Conservation (phyloP, 306 rosid species). For the Pyrus betulifolia region DNA sequence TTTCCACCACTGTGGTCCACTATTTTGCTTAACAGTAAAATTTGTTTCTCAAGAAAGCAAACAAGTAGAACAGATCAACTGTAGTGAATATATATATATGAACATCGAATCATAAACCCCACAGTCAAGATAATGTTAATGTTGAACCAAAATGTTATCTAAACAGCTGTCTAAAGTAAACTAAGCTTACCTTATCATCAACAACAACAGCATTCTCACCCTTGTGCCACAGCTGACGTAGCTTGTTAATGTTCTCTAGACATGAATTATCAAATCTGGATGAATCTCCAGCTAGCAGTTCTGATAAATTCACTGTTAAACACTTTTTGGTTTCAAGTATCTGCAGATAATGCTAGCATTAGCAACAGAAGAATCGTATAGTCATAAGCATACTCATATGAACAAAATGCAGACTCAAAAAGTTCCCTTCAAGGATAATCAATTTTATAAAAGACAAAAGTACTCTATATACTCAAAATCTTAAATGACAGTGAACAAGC, state of each 20-base stretch:
- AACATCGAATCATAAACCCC: background rate
- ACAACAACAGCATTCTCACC: constrained; percentile 47
- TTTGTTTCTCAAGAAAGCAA: background rate
- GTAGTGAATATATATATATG: background rate
- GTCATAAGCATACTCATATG: background rate
- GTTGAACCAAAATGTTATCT: background rate
- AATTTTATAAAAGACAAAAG: background rate
- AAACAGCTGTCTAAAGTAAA: background rate
- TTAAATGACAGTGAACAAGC: background rate
- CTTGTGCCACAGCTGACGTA: constrained; percentile 38
- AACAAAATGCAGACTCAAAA: background rate
- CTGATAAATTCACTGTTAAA: constrained; percentile 26
- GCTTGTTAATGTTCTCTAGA: constrained; percentile 42
- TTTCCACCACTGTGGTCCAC: background rate
- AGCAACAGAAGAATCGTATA: background rate
- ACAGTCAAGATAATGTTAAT: background rate
- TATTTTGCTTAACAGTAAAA: background rate
- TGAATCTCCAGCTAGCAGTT: constrained; percentile 23
- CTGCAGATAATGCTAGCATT: constrained; percentile 29
- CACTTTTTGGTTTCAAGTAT: constrained; percentile 18
- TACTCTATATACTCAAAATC: background rate
- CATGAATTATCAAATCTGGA: constrained; percentile 20
- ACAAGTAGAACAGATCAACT: background rate
- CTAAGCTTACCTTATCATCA: constrained; percentile 46
- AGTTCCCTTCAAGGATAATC: background rate